These are phyloP conservation scores for Penicillium manginii DNA, from an alignment of 495 filamentous ascomycete genomes.

Conservation along the genomic window DNA sequence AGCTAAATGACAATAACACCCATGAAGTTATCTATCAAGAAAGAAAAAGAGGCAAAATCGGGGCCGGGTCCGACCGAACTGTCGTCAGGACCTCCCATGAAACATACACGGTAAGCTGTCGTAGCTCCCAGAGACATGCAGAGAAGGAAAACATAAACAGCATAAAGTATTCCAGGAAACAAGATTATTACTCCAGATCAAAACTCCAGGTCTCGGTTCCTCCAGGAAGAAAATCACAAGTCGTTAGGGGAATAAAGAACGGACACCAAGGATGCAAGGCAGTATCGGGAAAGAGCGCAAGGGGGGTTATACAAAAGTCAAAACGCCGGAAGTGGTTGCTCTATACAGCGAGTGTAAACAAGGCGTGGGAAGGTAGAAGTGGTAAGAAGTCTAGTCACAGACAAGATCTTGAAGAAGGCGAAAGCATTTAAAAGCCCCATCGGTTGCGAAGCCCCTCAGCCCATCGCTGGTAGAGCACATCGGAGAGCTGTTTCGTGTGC, in stretches of 20 bases:
- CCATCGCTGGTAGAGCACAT: constrained; percentile 91
- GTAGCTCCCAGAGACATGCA: neutral
- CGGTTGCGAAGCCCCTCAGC: constrained; percentile 78
- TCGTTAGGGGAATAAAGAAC: constrained; percentile 19
- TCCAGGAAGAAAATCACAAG: neutral
- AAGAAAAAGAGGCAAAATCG: neutral
- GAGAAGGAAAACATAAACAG: neutral
- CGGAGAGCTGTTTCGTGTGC: constrained; percentile 83
- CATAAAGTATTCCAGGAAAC: neutral
- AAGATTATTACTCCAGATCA: constrained; percentile 4
- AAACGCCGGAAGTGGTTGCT: constrained; percentile 27
- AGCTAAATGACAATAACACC: constrained; percentile 5
- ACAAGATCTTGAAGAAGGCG: too few species aligned
- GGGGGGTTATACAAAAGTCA: constrained; percentile 23
- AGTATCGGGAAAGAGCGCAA: constrained; percentile 17
- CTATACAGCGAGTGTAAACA: constrained; percentile 36
- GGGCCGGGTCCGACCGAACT: neutral
- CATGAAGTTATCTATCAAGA: constrained; percentile 1
- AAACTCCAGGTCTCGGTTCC: constrained; percentile 3
- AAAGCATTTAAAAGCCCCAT: constrained; percentile 62
- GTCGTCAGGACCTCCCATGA: neutral
- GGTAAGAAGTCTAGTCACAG: neutral
- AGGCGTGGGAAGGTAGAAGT: constrained; percentile 4
- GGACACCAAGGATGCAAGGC: constrained; percentile 31
- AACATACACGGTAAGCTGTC: constrained; percentile 2